phyloP scores from a whole-genome alignment of 2,329 filamentous ascomycete species.

The Penicillium oxalicum region DNA sequence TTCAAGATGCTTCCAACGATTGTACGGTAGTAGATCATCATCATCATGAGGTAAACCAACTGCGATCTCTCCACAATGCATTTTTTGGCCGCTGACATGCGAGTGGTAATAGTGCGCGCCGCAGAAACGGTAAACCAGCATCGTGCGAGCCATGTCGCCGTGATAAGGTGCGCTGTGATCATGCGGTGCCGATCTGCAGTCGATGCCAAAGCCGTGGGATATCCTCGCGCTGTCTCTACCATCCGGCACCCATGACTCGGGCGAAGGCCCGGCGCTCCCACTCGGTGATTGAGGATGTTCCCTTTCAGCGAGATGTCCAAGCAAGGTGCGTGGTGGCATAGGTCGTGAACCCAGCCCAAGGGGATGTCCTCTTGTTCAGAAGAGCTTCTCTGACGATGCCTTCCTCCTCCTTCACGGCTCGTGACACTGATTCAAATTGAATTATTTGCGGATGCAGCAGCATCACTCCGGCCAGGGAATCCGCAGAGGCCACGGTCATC shows the following conservation, averaged over 20 bases:
- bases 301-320: slow-evolving; percentile 8
- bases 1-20: no score
- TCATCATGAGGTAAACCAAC: not conserved
- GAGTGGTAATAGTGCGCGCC: slow-evolving; percentile 14
- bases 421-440: no score
- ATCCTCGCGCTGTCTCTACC: slow-evolving; percentile 24
- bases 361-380: no score
- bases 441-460: no score
- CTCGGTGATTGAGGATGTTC: slow-evolving; percentile 10
- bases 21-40: not conserved
- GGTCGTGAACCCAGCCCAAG: no score
- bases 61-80: no score
- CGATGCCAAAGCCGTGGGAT: slow-evolving; percentile 23
- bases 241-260: slow-evolving; percentile 29
- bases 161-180: slow-evolving; percentile 30
- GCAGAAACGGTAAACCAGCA: slow-evolving; percentile 27
- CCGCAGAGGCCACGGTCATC: not conserved
- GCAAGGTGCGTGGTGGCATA: slow-evolving; percentile 2
- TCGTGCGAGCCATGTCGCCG: slow-evolving; percentile 31
- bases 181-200: slow-evolving; percentile 22
- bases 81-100: not conserved
- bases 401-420: no score
- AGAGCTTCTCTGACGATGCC: no score
- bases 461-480: not conserved
- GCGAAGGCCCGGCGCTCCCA: slow-evolving; percentile 6